A percentile compares a stretch with the other conserved stretches of the same genome.
These are phyloP conservation scores for Leccinum rimulosum DNA, from an alignment of 768 basidiomycete genomes.

Conservation along the genomic window DNA sequence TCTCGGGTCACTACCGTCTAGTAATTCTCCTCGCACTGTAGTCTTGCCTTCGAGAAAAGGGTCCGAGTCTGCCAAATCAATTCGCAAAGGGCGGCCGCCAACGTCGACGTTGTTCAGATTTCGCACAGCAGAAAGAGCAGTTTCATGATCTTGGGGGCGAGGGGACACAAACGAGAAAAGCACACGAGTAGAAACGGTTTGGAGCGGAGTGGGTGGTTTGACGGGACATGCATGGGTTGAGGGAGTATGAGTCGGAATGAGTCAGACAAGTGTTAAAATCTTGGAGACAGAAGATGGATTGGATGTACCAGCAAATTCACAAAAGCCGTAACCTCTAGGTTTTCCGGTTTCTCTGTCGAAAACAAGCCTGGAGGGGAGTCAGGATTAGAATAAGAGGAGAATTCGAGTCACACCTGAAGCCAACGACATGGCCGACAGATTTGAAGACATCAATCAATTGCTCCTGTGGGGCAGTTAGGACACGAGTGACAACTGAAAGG, in stretches of 20 bases:
- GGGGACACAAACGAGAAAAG: constrained; percentile 9
- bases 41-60: constrained; percentile 91
- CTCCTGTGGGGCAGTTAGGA: constrained; percentile 43
- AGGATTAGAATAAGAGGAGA: neutral
- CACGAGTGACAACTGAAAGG: neutral
- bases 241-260: constrained; percentile 25
- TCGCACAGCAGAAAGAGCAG: constrained; percentile 90
- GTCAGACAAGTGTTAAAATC: constrained; percentile 37
- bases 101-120: constrained; percentile 93
- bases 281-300: constrained; percentile 29
- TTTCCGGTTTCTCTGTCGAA: constrained; percentile 94
- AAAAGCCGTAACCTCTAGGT: constrained; percentile 91
- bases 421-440: constrained; percentile 82
- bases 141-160: constrained; percentile 79
- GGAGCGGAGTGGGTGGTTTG: constrained; percentile 5
- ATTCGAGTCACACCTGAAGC: constrained; percentile 64
- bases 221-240: constrained; percentile 1
- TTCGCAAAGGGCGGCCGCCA: constrained; percentile 87
- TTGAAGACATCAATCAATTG: constrained; percentile 87
- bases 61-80: constrained; percentile 92
- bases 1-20: constrained; percentile 56
- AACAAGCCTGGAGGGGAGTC: constrained; percentile 55
- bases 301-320: constrained; percentile 85
- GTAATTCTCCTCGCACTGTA: constrained; percentile 76
- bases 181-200: constrained; percentile 12